Conservation (phyloP, 768 basidiomycete genomes). For the Calocybe cyanea region DNA sequence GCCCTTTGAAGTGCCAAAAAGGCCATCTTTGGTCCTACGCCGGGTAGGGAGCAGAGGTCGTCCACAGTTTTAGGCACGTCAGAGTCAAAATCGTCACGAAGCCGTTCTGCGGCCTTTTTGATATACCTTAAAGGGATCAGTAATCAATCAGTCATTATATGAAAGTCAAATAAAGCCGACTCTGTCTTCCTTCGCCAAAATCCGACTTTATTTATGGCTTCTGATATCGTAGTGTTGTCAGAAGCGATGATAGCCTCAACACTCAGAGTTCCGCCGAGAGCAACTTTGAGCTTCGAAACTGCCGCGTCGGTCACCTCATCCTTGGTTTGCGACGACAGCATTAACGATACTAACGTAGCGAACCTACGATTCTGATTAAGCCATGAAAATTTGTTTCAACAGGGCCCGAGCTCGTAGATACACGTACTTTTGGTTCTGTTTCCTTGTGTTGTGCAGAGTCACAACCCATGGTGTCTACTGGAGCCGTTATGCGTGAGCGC, state of each 20-base stretch:
- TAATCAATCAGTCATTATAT: no score
- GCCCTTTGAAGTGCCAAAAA: conserved; percentile 81
- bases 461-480: conserved; percentile 93
- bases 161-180: conserved; percentile 47
- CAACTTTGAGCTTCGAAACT: conserved; percentile 63
- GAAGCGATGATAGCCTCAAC: conserved; percentile 67
- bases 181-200: conserved; percentile 89
- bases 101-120: conserved; percentile 63
- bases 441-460: conserved; percentile 65
- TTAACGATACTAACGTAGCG: conserved; percentile 84
- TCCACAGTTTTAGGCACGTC: conserved; percentile 90
- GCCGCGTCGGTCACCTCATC: conserved; percentile 86
- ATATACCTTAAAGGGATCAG: conserved; percentile 51
- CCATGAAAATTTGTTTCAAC: neutral
- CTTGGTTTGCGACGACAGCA: conserved; percentile 96
- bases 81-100: conserved; percentile 69
- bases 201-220: conserved; percentile 84
- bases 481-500: conserved; percentile 69
- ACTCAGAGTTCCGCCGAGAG: conserved; percentile 77
- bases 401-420: neutral
- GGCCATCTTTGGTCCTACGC: conserved; percentile 97
- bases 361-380: conserved; percentile 68
- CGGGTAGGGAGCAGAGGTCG: conserved; percentile 80
- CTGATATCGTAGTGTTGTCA: conserved; percentile 56
- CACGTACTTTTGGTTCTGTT: conserved; percentile 57